Conservation (phyloP, 805 yeast species). For the Teunomyces tritomae region DNA sequence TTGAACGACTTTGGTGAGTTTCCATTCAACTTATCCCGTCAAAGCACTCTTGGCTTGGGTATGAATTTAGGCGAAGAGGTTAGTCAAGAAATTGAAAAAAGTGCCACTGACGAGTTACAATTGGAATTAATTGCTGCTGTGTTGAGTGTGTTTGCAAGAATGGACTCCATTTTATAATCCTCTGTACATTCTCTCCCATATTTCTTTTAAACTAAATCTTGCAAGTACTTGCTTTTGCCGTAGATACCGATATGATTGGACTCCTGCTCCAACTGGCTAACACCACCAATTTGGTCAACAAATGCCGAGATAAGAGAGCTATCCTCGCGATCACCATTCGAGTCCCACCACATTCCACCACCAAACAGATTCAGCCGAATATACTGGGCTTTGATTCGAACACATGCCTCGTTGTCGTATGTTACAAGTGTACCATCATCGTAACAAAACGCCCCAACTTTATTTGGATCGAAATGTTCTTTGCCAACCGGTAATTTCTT, state of each 20-base stretch:
- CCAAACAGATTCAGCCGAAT: conserved; percentile 50
- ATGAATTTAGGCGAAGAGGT: conserved; percentile 63
- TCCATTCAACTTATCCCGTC: conserved; percentile 64
- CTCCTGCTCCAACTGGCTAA: conserved; percentile 13
- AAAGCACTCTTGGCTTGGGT: conserved; percentile 67
- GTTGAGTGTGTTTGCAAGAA: conserved; percentile 80
- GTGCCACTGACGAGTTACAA: conserved; percentile 56
- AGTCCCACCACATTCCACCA: conserved; percentile 97
- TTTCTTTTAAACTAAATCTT: conserved; percentile 22
- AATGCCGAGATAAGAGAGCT: conserved; percentile 47
- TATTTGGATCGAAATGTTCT: conserved; percentile 51
- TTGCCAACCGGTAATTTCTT: conserved; percentile 50
- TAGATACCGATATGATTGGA: conserved; percentile 15
- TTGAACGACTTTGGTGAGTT: conserved; percentile 76
- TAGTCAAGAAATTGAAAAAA: conserved; percentile 48
- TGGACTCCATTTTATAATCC: conserved; percentile 77
- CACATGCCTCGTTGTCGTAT: conserved; percentile 64
- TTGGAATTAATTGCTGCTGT: conserved; percentile 93
- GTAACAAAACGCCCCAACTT: conserved; percentile 41
- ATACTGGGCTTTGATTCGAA: conserved; percentile 57
- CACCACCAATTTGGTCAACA: conserved; percentile 36
- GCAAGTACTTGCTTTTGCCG: conserved; percentile 13
- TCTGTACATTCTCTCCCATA: not conserved
- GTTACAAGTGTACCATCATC: conserved; percentile 21
- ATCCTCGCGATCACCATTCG: conserved; percentile 61